Base-by-base conservation (phyloP, 1,284 basidiomycete species). In the Tetrapyrgos nigripes region DNA sequence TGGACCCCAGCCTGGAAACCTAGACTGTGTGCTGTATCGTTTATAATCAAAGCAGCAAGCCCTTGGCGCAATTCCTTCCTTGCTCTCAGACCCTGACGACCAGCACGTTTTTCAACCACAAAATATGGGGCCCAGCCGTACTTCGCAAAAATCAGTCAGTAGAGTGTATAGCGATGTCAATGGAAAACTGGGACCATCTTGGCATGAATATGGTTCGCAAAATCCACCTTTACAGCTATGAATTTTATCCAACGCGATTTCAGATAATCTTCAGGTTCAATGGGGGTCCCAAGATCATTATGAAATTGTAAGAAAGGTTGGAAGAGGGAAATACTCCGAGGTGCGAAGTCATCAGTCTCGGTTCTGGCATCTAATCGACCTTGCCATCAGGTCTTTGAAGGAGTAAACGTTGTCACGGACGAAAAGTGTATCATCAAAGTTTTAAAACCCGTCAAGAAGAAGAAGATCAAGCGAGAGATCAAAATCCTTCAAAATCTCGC, bases 401-500 rank as follows among this genome's bases (percentile, higher is more conserved):
- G 96, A 6, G 88, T 98, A 70, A 96, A 98, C 76, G 88, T 98
- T 58, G 88, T 93, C 31, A 92, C 91, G 62, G 93, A 93, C 70
- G 92, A 96, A 74, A 96, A 97, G 77, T 97, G 96, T 76, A 96
- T 98, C 76, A 96, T 98, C 81, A 98, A 99, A 77, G 96, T 98
- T 51, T 83, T 99, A 64, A 99, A 99, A 78, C 97, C 97, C 1
- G 97, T 99, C 51, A 98, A 99, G 85, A 98, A 98, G 87, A 98
- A 98, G 87, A 99, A 99, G 83, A 98, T 99, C 79, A 98, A 98
- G 83, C 87, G 97, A 63, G 97, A 99, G 80, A 98, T 99, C 78
- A 98, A 99, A 83, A 98, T 99, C 68, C 78, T 99, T 37, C 96
- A 97, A 76, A 98, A 98, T 76, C 83, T 98, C 23, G 94, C 96